Base-by-base conservation (phyloP, 2,329 filamentous ascomycete genomes). In the Tolypocladium inflatum region DNA sequence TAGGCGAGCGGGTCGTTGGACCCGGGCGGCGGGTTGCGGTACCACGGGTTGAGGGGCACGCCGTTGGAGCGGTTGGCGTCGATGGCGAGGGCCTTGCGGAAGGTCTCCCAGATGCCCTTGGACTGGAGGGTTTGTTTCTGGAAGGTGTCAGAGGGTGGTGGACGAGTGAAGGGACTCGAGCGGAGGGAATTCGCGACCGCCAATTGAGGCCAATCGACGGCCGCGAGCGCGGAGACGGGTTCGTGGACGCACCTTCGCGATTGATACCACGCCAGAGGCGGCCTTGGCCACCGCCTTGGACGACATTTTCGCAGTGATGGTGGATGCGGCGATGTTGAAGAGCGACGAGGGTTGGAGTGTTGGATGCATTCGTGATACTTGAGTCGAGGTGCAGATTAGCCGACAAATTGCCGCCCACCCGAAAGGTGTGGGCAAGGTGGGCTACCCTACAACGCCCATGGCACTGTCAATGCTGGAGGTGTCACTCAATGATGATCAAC, bases 121-220 rank as follows among this genome's bases (percentile, higher is more conserved):
- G 93, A 94, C 72, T 96, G 90, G 63, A 97, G 80, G 41, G 92
- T 96, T 78, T 99, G 93, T 89, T 97, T 97, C 93, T 99, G 68
- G 50, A 41, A 37, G 56, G 58, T 7, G 50, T 30, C 53, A 57
- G 63, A 35, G 30, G 30, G 17, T 7, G 30, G 33, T 51, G 30
- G 30, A 13, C 30, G 30, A 15, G 19, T 1, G 19, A 51, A 51
- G 30, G 19, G 48, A 11, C 68, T 65, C 65, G 59, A 61, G 33
- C 30, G 30, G 51, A 26, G 3, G 33, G 38, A 33, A 23, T 43
- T 43, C 37, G 53, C 37, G 37, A 17, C 23, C 17, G 26, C 39
- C 54, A 17, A 48, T 26, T 19, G 54, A 55, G 54, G 10, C 26
- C 41, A 10, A 35, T 51, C 35, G 48, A 33, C 48, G 30, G 19